These are phyloP conservation scores for Coemansia sp. DNA, from an alignment of 192 early-diverging fungal species.

Conservation along the genomic window DNA sequence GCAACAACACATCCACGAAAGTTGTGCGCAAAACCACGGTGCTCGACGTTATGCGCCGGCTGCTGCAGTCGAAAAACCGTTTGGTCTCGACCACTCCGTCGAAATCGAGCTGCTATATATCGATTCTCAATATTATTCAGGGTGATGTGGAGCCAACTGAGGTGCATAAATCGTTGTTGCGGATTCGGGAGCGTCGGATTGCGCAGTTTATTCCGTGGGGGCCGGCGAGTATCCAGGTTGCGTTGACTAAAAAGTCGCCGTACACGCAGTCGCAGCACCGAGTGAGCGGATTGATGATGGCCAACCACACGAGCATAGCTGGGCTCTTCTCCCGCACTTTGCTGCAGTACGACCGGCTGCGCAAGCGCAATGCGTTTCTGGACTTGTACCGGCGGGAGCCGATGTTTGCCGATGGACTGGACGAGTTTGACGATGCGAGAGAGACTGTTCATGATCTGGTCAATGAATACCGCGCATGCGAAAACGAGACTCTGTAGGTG, in stretches of 20 bases:
- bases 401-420: slow-evolving; percentile 76
- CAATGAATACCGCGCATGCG: slow-evolving; percentile 92
- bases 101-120: slow-evolving; percentile 95
- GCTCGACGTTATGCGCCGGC: slow-evolving; percentile 93
- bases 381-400: slow-evolving; percentile 87
- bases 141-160: slow-evolving; percentile 98
- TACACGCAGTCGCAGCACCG: slow-evolving; percentile 90
- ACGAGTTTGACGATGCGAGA: slow-evolving; percentile 92
- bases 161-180: slow-evolving; percentile 95
- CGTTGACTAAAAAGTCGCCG: slow-evolving; percentile 89
- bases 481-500: slow-evolving; percentile 56
- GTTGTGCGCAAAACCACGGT: slow-evolving; percentile 95
- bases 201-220: slow-evolving; percentile 99
- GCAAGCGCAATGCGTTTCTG: slow-evolving; percentile 94
- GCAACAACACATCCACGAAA: slow-evolving; percentile 87
- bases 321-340: slow-evolving; percentile 89
- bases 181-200: slow-evolving; percentile 90
- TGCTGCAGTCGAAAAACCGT: slow-evolving; percentile 95
- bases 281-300: slow-evolving; percentile 97
- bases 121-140: slow-evolving; percentile 98
- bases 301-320: slow-evolving; percentile 94
- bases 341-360: slow-evolving; percentile 90
- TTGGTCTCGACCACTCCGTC: slow-evolving; percentile 93
- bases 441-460: slow-evolving; percentile 90
- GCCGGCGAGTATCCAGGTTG: slow-evolving; percentile 97